Percentiles rank a stretch among this genome's conserved stretches.
These are phyloP conservation scores for Zarea fungicola DNA, from an alignment of 2,329 filamentous ascomycete genomes.

Conservation along the genomic window DNA sequence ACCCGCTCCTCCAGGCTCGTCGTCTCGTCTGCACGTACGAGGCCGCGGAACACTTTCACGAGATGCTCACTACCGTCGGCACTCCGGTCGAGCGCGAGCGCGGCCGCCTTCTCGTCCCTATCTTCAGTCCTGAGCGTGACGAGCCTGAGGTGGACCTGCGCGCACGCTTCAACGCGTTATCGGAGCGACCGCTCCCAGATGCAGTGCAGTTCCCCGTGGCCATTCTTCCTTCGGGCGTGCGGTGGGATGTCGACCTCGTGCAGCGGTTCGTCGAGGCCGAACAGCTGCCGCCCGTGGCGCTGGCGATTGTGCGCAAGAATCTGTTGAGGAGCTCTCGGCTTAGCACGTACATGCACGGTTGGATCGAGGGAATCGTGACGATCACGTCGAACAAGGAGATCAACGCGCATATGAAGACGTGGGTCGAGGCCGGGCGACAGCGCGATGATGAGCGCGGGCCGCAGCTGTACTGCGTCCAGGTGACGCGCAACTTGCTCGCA, in stretches of 20 bases:
- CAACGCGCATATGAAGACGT: slow-evolving; percentile 29
- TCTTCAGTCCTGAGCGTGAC: slow-evolving; percentile 15
- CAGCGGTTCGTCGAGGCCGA: slow-evolving; percentile 20
- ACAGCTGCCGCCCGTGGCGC: slow-evolving; percentile 27
- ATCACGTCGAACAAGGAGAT: slow-evolving; percentile 39
- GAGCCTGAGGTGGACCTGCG: slow-evolving; percentile 18
- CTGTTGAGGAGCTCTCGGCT: slow-evolving; percentile 33
- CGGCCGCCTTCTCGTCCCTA: slow-evolving; percentile 29
- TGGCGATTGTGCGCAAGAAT: slow-evolving; percentile 27
- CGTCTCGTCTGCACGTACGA: slow-evolving; percentile 33
- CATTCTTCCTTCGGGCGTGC: slow-evolving; percentile 18
- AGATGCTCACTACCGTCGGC: slow-evolving; percentile 31
- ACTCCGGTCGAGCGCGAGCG: slow-evolving; percentile 32
- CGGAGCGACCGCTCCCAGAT: slow-evolving; percentile 23
- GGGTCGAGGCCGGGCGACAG: slow-evolving; percentile 27
- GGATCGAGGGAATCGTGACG: slow-evolving; percentile 29
- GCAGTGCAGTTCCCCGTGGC: slow-evolving; percentile 31
- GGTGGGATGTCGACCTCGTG: slow-evolving; percentile 24
- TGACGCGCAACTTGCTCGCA: slow-evolving; percentile 32
- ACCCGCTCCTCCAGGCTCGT: slow-evolving; percentile 29
- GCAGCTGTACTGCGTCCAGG: slow-evolving; percentile 28
- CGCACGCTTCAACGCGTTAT: slow-evolving; percentile 28
- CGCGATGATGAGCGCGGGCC: slow-evolving; percentile 27
- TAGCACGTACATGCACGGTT: slow-evolving; percentile 36
- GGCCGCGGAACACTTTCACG: slow-evolving; percentile 34